Conservation (phyloP, 257 asterid genomes). For the Paraleonurus japonicus region DNA sequence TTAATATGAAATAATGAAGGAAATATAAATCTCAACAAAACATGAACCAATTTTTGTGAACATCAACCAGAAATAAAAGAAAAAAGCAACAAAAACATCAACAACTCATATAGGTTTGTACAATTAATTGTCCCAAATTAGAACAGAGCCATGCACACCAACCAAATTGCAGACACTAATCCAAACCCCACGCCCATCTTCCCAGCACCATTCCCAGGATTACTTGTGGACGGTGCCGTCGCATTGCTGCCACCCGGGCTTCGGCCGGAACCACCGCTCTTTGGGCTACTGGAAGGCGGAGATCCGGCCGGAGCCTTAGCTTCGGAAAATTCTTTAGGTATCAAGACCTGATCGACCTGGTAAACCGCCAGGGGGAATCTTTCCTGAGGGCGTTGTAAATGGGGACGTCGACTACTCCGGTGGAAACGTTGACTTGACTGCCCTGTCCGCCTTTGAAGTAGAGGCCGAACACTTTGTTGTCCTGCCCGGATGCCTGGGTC, state of each 20-base stretch:
- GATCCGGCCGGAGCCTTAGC: conserved; percentile 45
- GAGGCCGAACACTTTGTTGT: conserved; percentile 51
- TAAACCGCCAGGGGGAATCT: conserved; percentile 69
- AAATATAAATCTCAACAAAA: background rate
- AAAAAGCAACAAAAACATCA: background rate
- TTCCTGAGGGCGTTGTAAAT: conserved; percentile 51
- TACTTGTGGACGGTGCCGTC: conserved; percentile 32
- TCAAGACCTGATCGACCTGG: conserved; percentile 66
- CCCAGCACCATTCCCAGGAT: conserved; percentile 38
- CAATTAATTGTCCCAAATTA: background rate
- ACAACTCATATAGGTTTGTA: background rate
- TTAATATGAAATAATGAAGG: background rate
- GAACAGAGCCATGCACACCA: conserved; percentile 35
- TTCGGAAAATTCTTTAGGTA: conserved; percentile 49
- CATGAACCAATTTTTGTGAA: conserved; percentile 4
- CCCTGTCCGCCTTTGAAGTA: conserved; percentile 39
- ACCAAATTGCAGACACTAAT: conserved; percentile 30
- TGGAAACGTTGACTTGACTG: conserved; percentile 63
- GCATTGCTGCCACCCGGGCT: conserved; percentile 13
- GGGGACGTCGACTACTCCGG: conserved; percentile 49
- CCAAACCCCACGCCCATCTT: conserved; percentile 37
- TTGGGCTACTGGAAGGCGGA: conserved; percentile 28
- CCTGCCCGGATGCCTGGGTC: conserved; percentile 72
- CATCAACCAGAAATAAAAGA: conserved; percentile 3
- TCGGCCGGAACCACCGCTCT: conserved; percentile 16